Base-by-base conservation (phyloP, 208 protist genomes). In the Leishmania braziliensis region DNA sequence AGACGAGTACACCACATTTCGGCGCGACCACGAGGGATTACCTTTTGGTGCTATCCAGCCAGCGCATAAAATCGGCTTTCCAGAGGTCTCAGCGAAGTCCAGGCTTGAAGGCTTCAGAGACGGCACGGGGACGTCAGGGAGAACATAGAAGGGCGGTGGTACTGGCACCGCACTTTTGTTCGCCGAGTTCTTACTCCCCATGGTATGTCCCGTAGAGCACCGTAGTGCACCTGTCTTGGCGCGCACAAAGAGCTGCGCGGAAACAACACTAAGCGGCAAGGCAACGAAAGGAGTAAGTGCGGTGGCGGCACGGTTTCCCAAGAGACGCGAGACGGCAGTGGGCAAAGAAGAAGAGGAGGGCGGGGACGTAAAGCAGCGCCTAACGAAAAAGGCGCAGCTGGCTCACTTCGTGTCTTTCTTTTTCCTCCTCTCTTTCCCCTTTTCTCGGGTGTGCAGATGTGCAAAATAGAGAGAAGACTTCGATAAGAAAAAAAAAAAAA, bases 31-130 rank as follows among this genome's bases (percentile, higher is more conserved):
- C 29, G 79, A 63, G n/a, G 63, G 5, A 23, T 65, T 74, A 0
- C 71, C 71, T 6, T 84, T n/a, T 33, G 72, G 26, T 14, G 80
- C 78, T 10, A 87, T 46, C 89, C 89, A 92, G 8, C 83, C 89
- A 51, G 78, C 80, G 72, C 89, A 92, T 53, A 79, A 58, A 50
- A 92, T 81, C 4, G 86, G 78, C 70, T 84, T 84, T 18, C 82
- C 80, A 18, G 58, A 60, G 2, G 88, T 86, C 29, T 74, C 18
- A 12, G 69, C 63, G 33, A 89, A 84, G 56, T 82, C 60, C n/a
- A 83, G 48, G 6, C 60, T 60, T 12, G 84, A 82, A 50, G 84
- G 80, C 78, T 86, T 86, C 43, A 86, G 54, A 14, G 77, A 77
- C 23, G 83, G 83, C 10, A 82, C 66, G 9, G 83, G 77, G 60